Base-by-base conservation (phyloP, 78 protist species). In the Dictyostelium capitatum region DNA sequence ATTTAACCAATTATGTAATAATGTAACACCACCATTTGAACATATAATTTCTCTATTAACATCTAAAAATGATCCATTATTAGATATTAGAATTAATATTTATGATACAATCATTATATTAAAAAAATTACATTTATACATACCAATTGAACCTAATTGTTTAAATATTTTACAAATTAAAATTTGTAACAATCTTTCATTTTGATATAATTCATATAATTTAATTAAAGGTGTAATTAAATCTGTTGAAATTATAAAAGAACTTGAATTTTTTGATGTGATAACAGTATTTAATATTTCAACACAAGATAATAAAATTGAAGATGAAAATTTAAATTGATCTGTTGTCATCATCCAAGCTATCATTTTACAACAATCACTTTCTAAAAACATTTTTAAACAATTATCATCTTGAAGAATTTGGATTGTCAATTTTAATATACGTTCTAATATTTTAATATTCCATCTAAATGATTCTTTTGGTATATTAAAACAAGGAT, bases 21-120 rank as follows among this genome's bases (percentile, higher is more conserved):
- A 41, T 54, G 70, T 80, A 41, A 83, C n/a, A 50, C 90, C 90
- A 72, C 90, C 90, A 12, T 83, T 80, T 17, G 57, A 70, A 53
- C 70, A 83, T 1, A 83, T 83, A 17, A 70, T 54, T 56, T 83
- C 80, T 32, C 56, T 83, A 12, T 73, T 69, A 19, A 72, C 90
- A 72, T 83, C 90, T 15, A n/a, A n/a, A n/a, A n/a, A n/a, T n/a
- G n/a, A n/a, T n/a, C n/a, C n/a, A n/a, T n/a, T n/a, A n/a, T n/a
- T n/a, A n/a, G n/a, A n/a, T n/a, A n/a, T n/a, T n/a, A n/a, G n/a
- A n/a, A n/a, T n/a, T n/a, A n/a, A n/a, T n/a, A n/a, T n/a, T n/a
- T n/a, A n/a, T n/a, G n/a, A n/a, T n/a, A n/a, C n/a, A n/a, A n/a
- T n/a, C n/a, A n/a, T n/a, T n/a, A 37, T 19, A 62, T 6, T 62